These are phyloP conservation scores for Aquilaria yunnanensis DNA, from an alignment of 345 rosid species.

Conservation along the genomic window DNA sequence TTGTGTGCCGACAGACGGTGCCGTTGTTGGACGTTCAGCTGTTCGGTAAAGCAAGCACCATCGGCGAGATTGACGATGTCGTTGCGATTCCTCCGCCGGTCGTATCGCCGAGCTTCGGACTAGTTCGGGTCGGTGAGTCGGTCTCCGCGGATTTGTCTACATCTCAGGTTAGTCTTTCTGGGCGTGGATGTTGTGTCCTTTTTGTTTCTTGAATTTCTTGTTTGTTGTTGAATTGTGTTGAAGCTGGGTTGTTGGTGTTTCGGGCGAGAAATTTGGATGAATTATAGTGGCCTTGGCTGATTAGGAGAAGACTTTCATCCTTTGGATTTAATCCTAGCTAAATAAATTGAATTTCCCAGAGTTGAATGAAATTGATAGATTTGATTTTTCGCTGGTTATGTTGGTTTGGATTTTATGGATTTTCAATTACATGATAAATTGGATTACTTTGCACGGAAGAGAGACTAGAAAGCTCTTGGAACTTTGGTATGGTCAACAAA, in stretches of 20 bases:
- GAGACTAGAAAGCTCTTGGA: too few relatives aligned
- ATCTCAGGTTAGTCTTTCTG: slow-evolving; percentile 32
- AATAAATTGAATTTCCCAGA: too few relatives aligned
- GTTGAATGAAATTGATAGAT: too few relatives aligned
- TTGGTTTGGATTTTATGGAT: too few relatives aligned
- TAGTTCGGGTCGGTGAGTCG: slow-evolving; percentile 34
- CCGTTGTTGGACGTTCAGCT: slow-evolving; percentile 41
- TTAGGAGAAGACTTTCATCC: too few relatives aligned
- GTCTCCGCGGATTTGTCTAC: slow-evolving; percentile 30
- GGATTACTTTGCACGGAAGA: too few relatives aligned
- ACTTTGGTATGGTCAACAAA: too few relatives aligned
- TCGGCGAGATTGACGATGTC: slow-evolving; percentile 27
- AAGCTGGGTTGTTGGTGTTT: not conserved
- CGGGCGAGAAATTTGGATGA: not conserved
- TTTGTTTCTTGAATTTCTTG: slow-evolving; percentile 11
- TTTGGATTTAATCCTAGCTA: too few relatives aligned
- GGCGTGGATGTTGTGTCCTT: not conserved
- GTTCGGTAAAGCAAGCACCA: slow-evolving; percentile 23
- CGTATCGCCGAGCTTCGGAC: slow-evolving; percentile 31
- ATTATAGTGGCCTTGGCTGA: too few relatives aligned
- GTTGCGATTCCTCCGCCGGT: slow-evolving; percentile 25
- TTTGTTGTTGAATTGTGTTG: not conserved
- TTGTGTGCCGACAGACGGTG: slow-evolving; percentile 44
- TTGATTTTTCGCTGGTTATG: too few relatives aligned
- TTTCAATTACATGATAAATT: too few relatives aligned